Base-by-base conservation (phyloP, 768 basidiomycete genomes). In the Tulasnella sp. region DNA sequence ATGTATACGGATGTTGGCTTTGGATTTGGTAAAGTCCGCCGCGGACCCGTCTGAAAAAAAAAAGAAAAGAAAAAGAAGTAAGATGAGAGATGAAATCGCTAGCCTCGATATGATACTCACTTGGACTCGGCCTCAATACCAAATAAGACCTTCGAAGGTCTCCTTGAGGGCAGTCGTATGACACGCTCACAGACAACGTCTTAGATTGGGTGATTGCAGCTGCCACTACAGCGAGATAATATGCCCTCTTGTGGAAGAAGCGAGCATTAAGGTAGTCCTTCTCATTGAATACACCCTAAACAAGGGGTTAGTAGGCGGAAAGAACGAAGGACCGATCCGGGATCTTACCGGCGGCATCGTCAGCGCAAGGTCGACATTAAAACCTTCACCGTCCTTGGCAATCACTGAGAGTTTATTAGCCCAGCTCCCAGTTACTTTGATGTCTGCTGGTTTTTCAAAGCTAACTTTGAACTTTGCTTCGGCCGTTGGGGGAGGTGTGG, bases 261-360 rank as follows among this genome's bases (percentile, higher is more conserved):
- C 98, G 91, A 11, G 92, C 90, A 84, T 96, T 93, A 80, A 96
- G 88, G 82, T 96, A 95, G 84, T 99, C 97, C 85, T 99, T 99
- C 84, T 97, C 95, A 87, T 97, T 95, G 84, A 99, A 97, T n/a
- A 98, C 87, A 73, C 83, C 85, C 93, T 94, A 79, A 48, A 31
- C 6, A 72, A 54, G 20, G 14, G 31, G 22, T 28, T 75, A 8
- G 16, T 20, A 28, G 40, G 31, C 34, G 42, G 14, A 42, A 46
- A 73, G n/a, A 16, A 58, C 41, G 31, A 37, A 64, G 80, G 18
- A 16, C 37, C 18, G 72, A 60, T 24, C 37, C 2, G 42, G 34
- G 44, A 31, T 88, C 92, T 83, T 84, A 95, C 95, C 54, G 90
- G 85, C 14, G 96, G 96, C 95, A 98, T 97, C 85, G 96, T 92